Base-by-base conservation (phyloP, 305 asterid species). In the Coffea humblotiana region DNA sequence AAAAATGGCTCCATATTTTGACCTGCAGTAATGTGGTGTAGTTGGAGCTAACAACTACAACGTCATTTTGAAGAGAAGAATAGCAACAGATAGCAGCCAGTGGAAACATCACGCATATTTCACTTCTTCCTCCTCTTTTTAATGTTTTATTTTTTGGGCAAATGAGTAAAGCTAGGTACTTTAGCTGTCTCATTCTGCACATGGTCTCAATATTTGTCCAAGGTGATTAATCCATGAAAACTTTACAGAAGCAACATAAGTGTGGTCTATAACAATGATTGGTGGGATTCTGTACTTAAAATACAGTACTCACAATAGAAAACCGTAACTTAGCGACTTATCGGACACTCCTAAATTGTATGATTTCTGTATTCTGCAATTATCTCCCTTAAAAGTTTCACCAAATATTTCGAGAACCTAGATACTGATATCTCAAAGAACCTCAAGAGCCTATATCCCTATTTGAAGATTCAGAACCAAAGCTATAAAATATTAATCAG, bases 1-100 rank as follows among this genome's bases (percentile, higher is more conserved):
- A 88, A 61, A 78, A 47, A 21, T 12, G 94, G 92, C 78, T 90
- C 89, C 79, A 91, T 79, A 81, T 86, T 87, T 72, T 83, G 85
- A 85, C 95, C 99, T 96, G 95, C 85, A 84, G 67, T 61, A 75
- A 25, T 67, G 76, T 64, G 74, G 76, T 74, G 68, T 76, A n/a
- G 78, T 74, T 56, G 75, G 79, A 64, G 60, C 40, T 74, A 60
- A 68, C 72, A 79, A 78, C 74, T 19, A 21, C 58, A 77, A 32
- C 19, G 13, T 19, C 54, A 21, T 74, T 18, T 2, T 8, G 29
- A 4, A 19, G 6, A 56, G 43, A 35, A 37, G 14, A 56, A 54
- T 56, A 45, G 78, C 56, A 18, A 49, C 65, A 73, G 19, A 74
- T 25, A 79, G 43, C 29, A 23, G 21, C 63, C 9, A 60, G 25